phyloP scores from a whole-genome alignment of 129 eudicot genomes.

The Artemisia argyi region DNA sequence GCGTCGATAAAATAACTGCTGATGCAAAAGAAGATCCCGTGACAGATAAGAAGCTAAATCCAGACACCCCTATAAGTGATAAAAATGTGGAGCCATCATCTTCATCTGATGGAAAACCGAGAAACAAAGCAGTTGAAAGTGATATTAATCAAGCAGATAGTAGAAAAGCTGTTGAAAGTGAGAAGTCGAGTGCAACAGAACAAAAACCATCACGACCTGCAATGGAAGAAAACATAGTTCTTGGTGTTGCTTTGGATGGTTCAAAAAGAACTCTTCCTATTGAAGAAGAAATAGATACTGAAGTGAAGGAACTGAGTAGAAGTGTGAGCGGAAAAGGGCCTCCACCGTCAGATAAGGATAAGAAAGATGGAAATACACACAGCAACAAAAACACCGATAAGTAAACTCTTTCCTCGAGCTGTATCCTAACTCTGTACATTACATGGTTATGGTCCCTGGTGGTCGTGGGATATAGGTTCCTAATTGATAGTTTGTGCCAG shows the following conservation, averaged over 20 bases:
- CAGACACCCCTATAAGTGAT: constrained; percentile 24
- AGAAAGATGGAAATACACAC: constrained; percentile 41
- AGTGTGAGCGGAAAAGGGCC: constrained; percentile 37
- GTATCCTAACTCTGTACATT: too few species aligned
- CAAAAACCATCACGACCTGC: constrained; percentile 42
- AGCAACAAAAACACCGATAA: constrained; percentile 35
- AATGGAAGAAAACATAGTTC: constrained; percentile 80
- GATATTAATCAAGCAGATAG: constrained; percentile 7
- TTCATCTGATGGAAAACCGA: constrained; percentile 37
- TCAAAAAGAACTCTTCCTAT: constrained; percentile 92
- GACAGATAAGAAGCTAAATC: constrained; percentile 32
- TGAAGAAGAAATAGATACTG: constrained; percentile 67
- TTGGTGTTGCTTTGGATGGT: constrained; percentile 94
- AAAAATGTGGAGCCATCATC: constrained; percentile 25
- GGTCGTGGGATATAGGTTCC: too few species aligned
- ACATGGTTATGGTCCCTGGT: too few species aligned
- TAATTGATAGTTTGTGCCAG: too few species aligned
- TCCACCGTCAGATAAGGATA: constrained; percentile 51
- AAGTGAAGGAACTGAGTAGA: constrained; percentile 55
- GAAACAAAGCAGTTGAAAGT: constrained; percentile 32
- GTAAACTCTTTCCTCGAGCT: constrained; percentile 13
- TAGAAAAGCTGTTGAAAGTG: constrained; percentile 29
- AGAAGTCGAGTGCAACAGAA: constrained; percentile 22
- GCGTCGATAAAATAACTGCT: constrained; percentile 28
- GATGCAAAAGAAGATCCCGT: constrained; percentile 34